Conservation (phyloP, 129 eudicot genomes). For the Centaurea solstitialis region DNA sequence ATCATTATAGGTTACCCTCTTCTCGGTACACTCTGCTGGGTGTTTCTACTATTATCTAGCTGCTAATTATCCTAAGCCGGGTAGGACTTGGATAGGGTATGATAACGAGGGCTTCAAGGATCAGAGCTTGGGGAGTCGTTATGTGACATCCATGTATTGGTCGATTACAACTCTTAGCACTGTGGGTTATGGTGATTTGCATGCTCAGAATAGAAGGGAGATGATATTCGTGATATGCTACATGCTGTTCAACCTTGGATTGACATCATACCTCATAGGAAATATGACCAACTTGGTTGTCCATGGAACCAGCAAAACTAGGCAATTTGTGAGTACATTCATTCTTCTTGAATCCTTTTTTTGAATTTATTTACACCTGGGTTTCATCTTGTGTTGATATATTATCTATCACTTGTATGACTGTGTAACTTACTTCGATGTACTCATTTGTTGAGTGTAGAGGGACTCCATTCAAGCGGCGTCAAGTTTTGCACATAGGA, state of each 20-base stretch:
- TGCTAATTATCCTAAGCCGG: constrained; percentile 35
- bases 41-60: constrained; percentile 69
- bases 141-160: constrained; percentile 68
- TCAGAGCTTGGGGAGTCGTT: constrained; percentile 29
- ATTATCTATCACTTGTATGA: background rate
- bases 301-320: constrained; percentile 68
- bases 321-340: constrained; percentile 59
- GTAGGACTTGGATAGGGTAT: constrained; percentile 56
- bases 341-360: background rate
- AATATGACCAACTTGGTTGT: constrained; percentile 90
- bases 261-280: constrained; percentile 67
- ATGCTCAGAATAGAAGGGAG: constrained; percentile 58
- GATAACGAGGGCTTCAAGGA: constrained; percentile 22
- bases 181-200: constrained; percentile 80
- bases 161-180: constrained; percentile 69
- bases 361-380: too few species aligned
- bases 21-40: constrained; percentile 61
- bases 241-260: constrained; percentile 74
- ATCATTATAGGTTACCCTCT: constrained; percentile 62
- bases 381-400: background rate
- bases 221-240: constrained; percentile 55
- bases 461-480: constrained; percentile 74
- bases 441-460: constrained; percentile 15
- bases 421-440: background rate
- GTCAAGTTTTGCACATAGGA: constrained; percentile 68